Base-by-base conservation (phyloP, 1,284 basidiomycete genomes). In the Sanghuangporus sanghuang region DNA sequence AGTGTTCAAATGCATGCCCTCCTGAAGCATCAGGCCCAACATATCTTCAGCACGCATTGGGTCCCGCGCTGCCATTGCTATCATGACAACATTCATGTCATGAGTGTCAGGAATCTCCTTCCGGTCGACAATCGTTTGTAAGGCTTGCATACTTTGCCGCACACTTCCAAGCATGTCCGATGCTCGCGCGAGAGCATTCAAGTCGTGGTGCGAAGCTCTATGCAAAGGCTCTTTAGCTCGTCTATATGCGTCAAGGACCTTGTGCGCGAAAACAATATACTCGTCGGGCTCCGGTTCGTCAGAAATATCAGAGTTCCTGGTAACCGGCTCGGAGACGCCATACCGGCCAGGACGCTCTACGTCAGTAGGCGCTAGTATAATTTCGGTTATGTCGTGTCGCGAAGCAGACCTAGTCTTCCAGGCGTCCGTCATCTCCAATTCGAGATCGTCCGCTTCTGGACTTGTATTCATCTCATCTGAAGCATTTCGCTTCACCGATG, bases 81-180 rank as follows among this genome's bases (percentile, higher is more conserved):
- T 76, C 57, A 90, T 75, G 54, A 78, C 80, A 57, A 90, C 81
- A 69, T 88, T 88, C 59, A 87, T 74, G 69, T 90, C 88, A 68
- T 82, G 74, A 53, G 79, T 66, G 70, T 90, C 86, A 14, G 86
- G 85, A 59, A 81, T 69, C 69, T 85, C 80, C 61, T 72, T 74
- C 49, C 84, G 81, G 21, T 71, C 66, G 48, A 83, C 69, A 50
- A 88, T 69, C 55, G 79, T 65, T 62, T 75, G 74, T 68, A 90
- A 76, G n/a, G 77, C 71, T 12, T 72, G 67, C 63, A 86, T 77
- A 1, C 84, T 85, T 48, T 79, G 75, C 46, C 69, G 57, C 67
- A 79, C 71, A 57, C 78, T 71, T n/a, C 82, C 85, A 27, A 85
- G 72, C 64, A 87, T 77, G 68, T 88, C 84, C 70, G 81, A 80